phyloP scores from a whole-genome alignment of 306 rosid species.

The Castanea sativa region DNA sequence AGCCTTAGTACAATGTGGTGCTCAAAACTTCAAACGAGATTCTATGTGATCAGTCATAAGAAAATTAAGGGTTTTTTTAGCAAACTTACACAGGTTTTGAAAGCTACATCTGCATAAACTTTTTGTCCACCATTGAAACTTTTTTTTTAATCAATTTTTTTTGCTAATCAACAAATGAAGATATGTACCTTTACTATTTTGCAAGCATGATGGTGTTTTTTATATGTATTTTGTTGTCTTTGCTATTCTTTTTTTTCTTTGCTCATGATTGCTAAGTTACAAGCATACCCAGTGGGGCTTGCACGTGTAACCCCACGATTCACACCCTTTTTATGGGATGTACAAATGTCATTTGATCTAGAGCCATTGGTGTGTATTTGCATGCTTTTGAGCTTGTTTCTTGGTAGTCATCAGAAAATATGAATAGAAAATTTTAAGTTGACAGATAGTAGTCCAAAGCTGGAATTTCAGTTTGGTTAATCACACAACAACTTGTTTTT shows the following conservation, averaged over 20 bases:
- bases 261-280: background rate
- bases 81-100: background rate
- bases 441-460: background rate
- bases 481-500: slow-evolving; percentile 16
- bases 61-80: background rate
- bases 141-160: background rate
- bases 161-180: background rate
- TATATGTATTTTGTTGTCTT: background rate
- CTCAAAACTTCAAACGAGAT: background rate
- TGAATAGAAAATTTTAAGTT: background rate
- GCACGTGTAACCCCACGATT: background rate
- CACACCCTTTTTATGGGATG: background rate
- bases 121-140: background rate
- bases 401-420: background rate
- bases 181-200: background rate
- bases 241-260: background rate
- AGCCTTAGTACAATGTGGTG: background rate
- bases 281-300: background rate
- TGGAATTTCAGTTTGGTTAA: slow-evolving; percentile 12
- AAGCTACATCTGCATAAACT: background rate
- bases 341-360: background rate
- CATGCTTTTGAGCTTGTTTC: background rate
- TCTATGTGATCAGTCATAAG: background rate
- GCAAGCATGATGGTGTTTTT: background rate
- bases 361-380: background rate